Evolutionary conservation across 768 basidiomycete genomes (phyloP).

Genomic region (Termitomyces eurrhizus): DNA sequence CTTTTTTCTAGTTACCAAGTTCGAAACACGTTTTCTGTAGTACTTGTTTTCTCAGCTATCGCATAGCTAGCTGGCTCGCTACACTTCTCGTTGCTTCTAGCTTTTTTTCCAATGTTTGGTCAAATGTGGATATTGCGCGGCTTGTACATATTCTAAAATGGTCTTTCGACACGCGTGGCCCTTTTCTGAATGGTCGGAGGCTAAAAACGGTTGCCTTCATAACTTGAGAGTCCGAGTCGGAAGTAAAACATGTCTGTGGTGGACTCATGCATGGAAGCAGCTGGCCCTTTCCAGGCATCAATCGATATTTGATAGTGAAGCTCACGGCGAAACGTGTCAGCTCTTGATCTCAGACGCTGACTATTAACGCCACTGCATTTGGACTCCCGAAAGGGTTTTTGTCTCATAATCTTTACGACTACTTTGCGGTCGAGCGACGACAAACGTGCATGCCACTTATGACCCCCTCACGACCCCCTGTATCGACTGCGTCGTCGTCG

Average conservation of each 20-base stretch:
- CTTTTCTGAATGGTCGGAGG: conserved; percentile 1
- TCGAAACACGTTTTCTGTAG: background rate
- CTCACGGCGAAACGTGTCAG: background rate
- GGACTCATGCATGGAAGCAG: background rate
- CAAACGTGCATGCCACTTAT: background rate
- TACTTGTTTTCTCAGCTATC: background rate
- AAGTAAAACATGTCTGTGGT: background rate
- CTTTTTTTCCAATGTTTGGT: background rate
- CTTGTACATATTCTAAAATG: background rate
- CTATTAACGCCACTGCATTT: conserved; percentile 4
- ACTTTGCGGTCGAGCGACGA: background rate
- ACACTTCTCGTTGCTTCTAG: background rate
- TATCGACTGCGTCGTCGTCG: background rate
- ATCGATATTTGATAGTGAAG: conserved; percentile 2
- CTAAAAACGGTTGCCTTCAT: background rate
- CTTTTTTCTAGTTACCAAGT: background rate
- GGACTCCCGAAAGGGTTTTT: background rate
- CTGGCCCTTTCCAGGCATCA: background rate
- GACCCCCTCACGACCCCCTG: background rate
- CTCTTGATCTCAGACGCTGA: conserved; percentile 1
- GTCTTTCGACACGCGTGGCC: background rate
- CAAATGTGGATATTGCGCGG: background rate
- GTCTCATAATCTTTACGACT: conserved; percentile 3
- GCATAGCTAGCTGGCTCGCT: background rate
- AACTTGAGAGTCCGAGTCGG: background rate